Evolutionary conservation across 768 basidiomycete genomes (phyloP).

Genomic region (Hericium alpestre): DNA sequence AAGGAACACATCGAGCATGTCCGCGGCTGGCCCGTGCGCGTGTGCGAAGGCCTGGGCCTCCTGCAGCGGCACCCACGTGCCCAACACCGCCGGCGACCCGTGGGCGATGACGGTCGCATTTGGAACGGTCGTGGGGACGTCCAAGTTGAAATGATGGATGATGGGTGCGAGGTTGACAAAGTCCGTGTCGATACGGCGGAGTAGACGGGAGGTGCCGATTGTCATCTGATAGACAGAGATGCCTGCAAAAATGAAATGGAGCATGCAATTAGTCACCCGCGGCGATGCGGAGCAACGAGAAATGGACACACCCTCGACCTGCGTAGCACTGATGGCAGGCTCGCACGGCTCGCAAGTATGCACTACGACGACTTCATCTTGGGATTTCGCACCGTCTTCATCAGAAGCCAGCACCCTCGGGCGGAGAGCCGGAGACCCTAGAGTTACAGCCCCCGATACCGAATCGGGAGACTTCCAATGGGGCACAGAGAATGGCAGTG

Average conservation of each 20-base stretch:
- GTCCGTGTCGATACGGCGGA: slow-evolving; percentile 70
- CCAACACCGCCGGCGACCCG: slow-evolving; percentile 42
- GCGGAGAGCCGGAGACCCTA: neutral
- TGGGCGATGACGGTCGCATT: slow-evolving; percentile 42
- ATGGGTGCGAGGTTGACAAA: slow-evolving; percentile 66
- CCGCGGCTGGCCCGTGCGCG: slow-evolving; percentile 24
- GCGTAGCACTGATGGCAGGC: slow-evolving; percentile 55
- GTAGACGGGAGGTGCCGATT: slow-evolving; percentile 41
- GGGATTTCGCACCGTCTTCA: neutral
- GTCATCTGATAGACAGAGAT: slow-evolving; percentile 67
- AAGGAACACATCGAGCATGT: slow-evolving; percentile 44
- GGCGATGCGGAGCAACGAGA: neutral
- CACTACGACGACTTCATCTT: slow-evolving; percentile 34
- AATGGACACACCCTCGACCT: slow-evolving; percentile 51
- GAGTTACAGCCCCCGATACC: neutral
- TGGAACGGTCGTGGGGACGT: slow-evolving; percentile 30
- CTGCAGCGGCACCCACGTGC: slow-evolving; percentile 61
- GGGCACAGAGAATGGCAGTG: neutral
- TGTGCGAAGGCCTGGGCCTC: slow-evolving; percentile 43
- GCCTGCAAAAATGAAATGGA: slow-evolving; percentile 28
- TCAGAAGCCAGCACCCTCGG: neutral
- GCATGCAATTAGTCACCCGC: neutral
- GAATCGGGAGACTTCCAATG: neutral
- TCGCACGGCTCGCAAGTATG: slow-evolving; percentile 54
- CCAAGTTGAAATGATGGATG: slow-evolving; percentile 27